A percentile compares a stretch with the other conserved stretches of the same genome.
phyloP scores from a whole-genome alignment of 2,329 filamentous ascomycete genomes.

The Chaetomium globosum region DNA sequence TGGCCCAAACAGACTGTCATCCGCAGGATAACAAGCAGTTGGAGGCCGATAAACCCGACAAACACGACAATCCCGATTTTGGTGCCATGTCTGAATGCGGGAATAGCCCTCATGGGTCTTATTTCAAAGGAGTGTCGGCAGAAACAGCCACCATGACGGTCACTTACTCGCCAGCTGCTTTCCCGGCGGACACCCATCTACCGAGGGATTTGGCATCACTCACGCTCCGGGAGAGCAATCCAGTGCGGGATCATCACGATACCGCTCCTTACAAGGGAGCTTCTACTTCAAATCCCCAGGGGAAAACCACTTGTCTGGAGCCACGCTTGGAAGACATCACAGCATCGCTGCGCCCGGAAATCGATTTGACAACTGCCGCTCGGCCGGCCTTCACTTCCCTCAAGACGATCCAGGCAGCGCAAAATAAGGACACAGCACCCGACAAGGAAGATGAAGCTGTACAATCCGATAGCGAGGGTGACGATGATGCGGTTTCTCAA shows the following conservation, averaged over 20 bases:
- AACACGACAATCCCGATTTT: not conserved
- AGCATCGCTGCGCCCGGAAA: not conserved
- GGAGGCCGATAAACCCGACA: too few relatives aligned
- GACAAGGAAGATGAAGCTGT: not conserved
- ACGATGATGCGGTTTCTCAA: not conserved
- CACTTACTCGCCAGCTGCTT: not conserved
- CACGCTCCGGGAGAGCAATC: conserved; percentile 6
- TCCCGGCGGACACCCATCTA: not conserved
- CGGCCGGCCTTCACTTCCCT: not conserved
- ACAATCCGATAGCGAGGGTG: not conserved
- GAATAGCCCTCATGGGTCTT: not conserved
- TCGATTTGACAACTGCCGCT: not conserved
- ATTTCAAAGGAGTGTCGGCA: conserved; percentile 4
- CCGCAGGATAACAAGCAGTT: not conserved
- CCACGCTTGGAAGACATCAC: not conserved
- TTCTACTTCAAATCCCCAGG: not conserved
- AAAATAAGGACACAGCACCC: not conserved
- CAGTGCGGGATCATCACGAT: not conserved
- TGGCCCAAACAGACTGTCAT: not conserved
- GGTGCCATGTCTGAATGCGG: not conserved
- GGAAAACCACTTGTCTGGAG: not conserved
- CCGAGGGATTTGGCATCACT: not conserved
- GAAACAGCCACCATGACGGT: not conserved
- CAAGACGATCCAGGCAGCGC: not conserved
- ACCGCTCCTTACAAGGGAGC: not conserved